Base-by-base conservation (phyloP, 768 basidiomycete species). In the Lyophyllum shimeji region DNA sequence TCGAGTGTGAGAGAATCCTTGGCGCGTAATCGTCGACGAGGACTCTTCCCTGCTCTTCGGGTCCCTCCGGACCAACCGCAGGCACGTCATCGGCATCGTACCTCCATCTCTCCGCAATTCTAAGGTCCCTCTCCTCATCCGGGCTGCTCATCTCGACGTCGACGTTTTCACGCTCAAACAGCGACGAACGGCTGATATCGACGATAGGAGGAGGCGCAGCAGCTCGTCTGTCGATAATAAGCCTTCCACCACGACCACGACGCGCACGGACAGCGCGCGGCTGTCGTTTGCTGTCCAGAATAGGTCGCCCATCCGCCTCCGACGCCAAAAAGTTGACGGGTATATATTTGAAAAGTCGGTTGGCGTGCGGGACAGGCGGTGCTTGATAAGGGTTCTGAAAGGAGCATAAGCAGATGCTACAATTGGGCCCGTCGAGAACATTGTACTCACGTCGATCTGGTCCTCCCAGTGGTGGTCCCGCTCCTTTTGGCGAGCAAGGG, bases 391-490 rank as follows among this genome's bases (percentile, higher is more conserved):
- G 78, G 58, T 82, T 82, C 89, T 92, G 59, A 3, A 48, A 57
- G 45, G 44, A 2, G 17, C 29, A 45, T 55, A 39, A 56, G 24
- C 2, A 27, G 5, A 15, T 20, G n/a, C 20, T 15, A 3, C 9
- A 25, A 2, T 18, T 34, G 25, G 12, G 13, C 34, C 5, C 17
- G 27, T 23, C 17, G 25, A n/a, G 23, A 42, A 33, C 25, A 27
- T 2, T 52, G 49, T 1, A 70, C 81, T 67, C 66, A 93, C 90
- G 71, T 97, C 95, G 60, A 92, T 79, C 50, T 79, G 76, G 65
- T 98, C 95, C 62, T 96, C 95, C 87, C 93, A 96, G 48, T 84
- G 81, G 47, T 86, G 81, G 63, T 95, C 90, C 46, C 78, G 70
- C 47, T 94, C 89, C 66, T 86, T 88, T 68, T 87, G 85, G 47